Evolutionary conservation across 176 grass and related monocot genomes (phyloP).

Genomic region (Urochloa ruziziensis): DNA sequence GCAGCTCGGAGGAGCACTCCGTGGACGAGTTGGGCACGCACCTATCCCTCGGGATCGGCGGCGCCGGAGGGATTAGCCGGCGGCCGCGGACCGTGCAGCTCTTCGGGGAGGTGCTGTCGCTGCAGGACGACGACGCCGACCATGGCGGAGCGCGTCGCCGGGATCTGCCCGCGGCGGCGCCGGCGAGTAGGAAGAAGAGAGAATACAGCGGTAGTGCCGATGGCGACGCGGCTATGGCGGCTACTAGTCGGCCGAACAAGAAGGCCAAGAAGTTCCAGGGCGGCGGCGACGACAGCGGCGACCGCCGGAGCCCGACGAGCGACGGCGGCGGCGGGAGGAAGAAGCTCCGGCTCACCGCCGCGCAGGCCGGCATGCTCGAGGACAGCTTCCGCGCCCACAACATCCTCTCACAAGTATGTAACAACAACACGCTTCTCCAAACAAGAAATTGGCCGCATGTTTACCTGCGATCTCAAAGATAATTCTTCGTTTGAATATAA

Average conservation of each 20-base stretch:
- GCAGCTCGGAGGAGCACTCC: constrained; percentile 18
- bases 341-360: constrained; percentile 52
- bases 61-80: neutral
- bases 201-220: too few relatives aligned
- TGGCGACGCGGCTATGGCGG: too few relatives aligned
- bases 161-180: neutral
- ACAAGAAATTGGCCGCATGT: too few relatives aligned
- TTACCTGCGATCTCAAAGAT: too few relatives aligned
- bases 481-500: neutral
- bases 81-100: neutral
- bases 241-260: neutral
- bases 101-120: constrained; percentile 24
- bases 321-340: constrained; percentile 20
- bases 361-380: constrained; percentile 47
- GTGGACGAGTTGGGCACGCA: constrained; percentile 22
- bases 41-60: constrained; percentile 32
- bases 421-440: too few relatives aligned
- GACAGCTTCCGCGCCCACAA: constrained; percentile 45
- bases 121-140: neutral
- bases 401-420: constrained; percentile 43
- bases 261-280: neutral
- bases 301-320: neutral
- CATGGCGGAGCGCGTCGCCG: too few relatives aligned
- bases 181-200: neutral
- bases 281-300: neutral